Evolutionary conservation across 306 rosid genomes (phyloP).

Genomic region (Dryas alaskensis): DNA sequence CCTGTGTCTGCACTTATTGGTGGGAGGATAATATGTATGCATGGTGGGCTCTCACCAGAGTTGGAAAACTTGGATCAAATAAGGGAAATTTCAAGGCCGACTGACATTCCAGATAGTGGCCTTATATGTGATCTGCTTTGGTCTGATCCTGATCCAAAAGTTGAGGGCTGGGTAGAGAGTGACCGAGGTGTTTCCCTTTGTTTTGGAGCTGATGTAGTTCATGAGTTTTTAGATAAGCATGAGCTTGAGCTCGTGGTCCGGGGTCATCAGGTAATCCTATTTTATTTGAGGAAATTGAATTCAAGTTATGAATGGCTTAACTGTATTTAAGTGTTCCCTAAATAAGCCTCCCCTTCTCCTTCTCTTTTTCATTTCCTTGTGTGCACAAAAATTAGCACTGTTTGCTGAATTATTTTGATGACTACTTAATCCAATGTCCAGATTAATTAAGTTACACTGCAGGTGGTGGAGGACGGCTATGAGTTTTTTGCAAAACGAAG

Average conservation of each 20-base stretch:
- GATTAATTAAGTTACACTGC: slow-evolving; percentile 16
- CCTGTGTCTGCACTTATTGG: slow-evolving; percentile 83
- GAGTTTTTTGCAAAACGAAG: slow-evolving; percentile 73
- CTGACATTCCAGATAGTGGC: slow-evolving; percentile 74
- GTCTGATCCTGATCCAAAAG: slow-evolving; percentile 66
- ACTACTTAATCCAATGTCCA: slow-evolving; percentile 10
- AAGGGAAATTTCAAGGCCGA: slow-evolving; percentile 56
- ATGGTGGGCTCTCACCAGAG: slow-evolving; percentile 81
- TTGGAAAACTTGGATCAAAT: slow-evolving; percentile 65
- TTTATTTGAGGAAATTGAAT: slow-evolving; percentile 6
- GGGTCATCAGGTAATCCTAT: slow-evolving; percentile 72
- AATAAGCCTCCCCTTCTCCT: background rate
- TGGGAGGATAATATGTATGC: slow-evolving; percentile 76
- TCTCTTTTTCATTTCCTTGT: background rate
- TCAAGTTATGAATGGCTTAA: background rate
- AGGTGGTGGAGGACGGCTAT: slow-evolving; percentile 94
- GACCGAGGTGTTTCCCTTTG: slow-evolving; percentile 74
- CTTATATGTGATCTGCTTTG: slow-evolving; percentile 84
- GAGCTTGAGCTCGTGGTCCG: slow-evolving; percentile 79
- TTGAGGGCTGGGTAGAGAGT: slow-evolving; percentile 69
- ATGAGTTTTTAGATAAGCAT: slow-evolving; percentile 62
- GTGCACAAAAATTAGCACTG: background rate
- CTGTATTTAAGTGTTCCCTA: background rate
- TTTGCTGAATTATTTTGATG: slow-evolving; percentile 5
- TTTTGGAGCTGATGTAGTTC: slow-evolving; percentile 62